Percentiles rank a stretch among this genome's conserved stretches.
Evolutionary conservation across 176 grass and related monocot species (phyloP).

Genomic region (Zoysia pacifica): DNA sequence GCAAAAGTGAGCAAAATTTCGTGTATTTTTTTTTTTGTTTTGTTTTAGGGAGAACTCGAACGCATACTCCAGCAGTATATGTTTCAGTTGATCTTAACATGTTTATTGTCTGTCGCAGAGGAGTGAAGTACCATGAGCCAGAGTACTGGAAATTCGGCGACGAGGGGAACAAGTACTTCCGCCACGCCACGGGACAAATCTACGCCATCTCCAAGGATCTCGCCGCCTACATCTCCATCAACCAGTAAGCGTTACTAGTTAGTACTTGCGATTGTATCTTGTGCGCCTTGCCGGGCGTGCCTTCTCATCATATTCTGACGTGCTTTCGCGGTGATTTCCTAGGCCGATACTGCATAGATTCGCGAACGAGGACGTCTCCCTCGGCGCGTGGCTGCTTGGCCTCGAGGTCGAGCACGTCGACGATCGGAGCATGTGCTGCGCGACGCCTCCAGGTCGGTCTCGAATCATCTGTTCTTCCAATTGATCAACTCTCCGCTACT

Average conservation of each 20-base stretch:
- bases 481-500: background rate
- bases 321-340: background rate
- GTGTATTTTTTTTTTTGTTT: too few relatives aligned
- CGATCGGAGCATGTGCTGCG: constrained; percentile 88
- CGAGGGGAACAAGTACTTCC: constrained; percentile 90
- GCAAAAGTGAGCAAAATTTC: constrained; percentile 62
- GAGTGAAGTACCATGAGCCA: constrained; percentile 90
- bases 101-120: constrained; percentile 41
- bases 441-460: constrained; percentile 73
- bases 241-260: constrained; percentile 42
- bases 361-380: constrained; percentile 85
- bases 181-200: constrained; percentile 93
- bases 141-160: constrained; percentile 98
- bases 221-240: constrained; percentile 85
- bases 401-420: constrained; percentile 87
- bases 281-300: background rate
- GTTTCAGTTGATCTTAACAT: background rate
- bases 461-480: background rate
- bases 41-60: background rate
- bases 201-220: constrained; percentile 95
- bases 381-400: constrained; percentile 84
- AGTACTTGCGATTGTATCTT: too few relatives aligned
- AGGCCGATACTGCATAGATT: constrained; percentile 87
- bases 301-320: background rate
- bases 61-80: too few relatives aligned